phyloP scores from a whole-genome alignment of 2,329 filamentous ascomycete genomes.

The Hypomyces rosellus region DNA sequence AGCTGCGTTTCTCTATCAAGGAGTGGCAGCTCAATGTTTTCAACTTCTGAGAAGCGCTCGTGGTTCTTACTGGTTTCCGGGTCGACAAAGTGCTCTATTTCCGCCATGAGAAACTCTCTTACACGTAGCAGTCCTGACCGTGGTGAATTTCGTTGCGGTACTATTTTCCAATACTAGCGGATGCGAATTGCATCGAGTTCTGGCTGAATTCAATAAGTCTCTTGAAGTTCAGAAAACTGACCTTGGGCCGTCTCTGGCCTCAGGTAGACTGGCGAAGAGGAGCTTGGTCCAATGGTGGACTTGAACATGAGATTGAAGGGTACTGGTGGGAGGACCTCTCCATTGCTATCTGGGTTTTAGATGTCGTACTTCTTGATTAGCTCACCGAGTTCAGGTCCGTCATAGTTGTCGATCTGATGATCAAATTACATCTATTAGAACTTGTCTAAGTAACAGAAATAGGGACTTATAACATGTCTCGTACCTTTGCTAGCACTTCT shows the following conservation, averaged over 20 bases:
- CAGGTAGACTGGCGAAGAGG: conserved; percentile 55
- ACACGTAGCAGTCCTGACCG: conserved; percentile 59
- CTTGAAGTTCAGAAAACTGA: conserved; percentile 63
- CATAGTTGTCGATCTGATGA: conserved; percentile 54
- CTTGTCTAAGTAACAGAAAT: background rate
- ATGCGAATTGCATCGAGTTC: conserved; percentile 63
- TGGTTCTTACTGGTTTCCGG: conserved; percentile 58
- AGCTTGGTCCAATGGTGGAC: conserved; percentile 60
- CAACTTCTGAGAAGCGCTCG: conserved; percentile 53
- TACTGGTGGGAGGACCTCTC: conserved; percentile 53
- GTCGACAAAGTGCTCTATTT: conserved; percentile 65
- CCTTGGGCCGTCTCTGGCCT: conserved; percentile 63
- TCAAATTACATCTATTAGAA: conserved; percentile 3
- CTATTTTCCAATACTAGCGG: conserved; percentile 62
- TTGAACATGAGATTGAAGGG: conserved; percentile 71
- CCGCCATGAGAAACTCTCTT: conserved; percentile 63
- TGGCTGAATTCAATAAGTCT: conserved; percentile 65
- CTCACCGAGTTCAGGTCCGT: conserved; percentile 54
- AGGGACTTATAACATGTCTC: background rate
- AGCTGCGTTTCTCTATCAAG: too few species aligned
- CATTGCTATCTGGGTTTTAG: conserved; percentile 56
- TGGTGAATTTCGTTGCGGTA: conserved; percentile 65
- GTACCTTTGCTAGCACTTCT: conserved; percentile 54
- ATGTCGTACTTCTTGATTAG: conserved; percentile 61
- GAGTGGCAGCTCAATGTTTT: too few species aligned